Percentiles rank a stretch among this genome's conserved stretches.
Evolutionary conservation across 768 basidiomycete species (phyloP).

Genomic region (Suillus paluster): DNA sequence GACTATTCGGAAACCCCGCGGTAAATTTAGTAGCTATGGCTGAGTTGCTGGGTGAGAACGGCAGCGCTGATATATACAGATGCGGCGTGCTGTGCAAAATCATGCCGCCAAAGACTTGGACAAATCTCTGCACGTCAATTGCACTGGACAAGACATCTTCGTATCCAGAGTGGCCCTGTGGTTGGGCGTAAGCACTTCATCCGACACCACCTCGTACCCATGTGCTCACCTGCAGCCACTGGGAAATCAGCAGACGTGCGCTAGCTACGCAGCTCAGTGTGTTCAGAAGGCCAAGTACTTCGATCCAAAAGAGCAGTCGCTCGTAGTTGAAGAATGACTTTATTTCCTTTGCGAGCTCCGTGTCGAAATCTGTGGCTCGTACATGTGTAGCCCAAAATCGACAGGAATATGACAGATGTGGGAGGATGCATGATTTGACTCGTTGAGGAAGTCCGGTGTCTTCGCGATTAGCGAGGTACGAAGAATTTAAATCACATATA

Average conservation of each 20-base stretch:
- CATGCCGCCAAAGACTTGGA: slow-evolving; percentile 13
- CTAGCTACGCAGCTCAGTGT: background rate
- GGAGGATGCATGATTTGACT: slow-evolving; percentile 5
- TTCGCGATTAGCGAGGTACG: slow-evolving; percentile 32
- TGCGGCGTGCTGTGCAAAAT: slow-evolving; percentile 26
- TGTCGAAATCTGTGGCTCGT: background rate
- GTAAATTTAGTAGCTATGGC: slow-evolving; percentile 19
- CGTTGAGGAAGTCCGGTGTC: slow-evolving; percentile 8
- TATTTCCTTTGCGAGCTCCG: background rate
- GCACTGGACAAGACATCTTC: background rate
- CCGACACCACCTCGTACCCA: background rate
- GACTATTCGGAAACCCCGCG: background rate
- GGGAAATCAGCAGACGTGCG: background rate
- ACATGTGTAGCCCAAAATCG: slow-evolving; percentile 18
- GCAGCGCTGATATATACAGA: slow-evolving; percentile 28
- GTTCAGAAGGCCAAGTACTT: slow-evolving; percentile 6
- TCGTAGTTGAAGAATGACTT: slow-evolving; percentile 5
- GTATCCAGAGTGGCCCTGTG: slow-evolving; percentile 5
- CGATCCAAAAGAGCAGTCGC: slow-evolving; percentile 14
- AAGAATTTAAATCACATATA: slow-evolving; percentile 37
- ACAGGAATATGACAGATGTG: slow-evolving; percentile 15
- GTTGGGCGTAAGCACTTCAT: background rate
- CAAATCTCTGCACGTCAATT: slow-evolving; percentile 17
- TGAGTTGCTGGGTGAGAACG: slow-evolving; percentile 30
- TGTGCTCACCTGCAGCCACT: background rate